Percentiles rank a stretch among this genome's conserved stretches.
These are phyloP conservation scores for Arabidopsis suecica DNA, from an alignment of 345 rosid species.

Conservation along the genomic window DNA sequence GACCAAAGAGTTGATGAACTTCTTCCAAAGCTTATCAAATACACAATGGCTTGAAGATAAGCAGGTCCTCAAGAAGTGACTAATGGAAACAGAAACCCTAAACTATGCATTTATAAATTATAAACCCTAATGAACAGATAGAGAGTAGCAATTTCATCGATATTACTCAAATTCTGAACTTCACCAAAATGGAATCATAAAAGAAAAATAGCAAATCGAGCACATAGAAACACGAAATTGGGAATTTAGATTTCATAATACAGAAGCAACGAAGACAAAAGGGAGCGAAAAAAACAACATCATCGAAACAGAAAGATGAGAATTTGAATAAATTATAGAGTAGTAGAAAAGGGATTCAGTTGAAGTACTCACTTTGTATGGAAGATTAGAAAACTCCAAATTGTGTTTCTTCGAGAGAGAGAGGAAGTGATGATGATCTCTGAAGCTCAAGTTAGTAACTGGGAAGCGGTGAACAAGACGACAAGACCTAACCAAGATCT, in stretches of 20 bases:
- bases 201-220: not conserved
- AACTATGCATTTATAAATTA: conserved; percentile 5
- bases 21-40: not conserved
- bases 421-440: conserved; percentile 8
- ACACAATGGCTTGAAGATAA: not conserved
- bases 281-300: not conserved
- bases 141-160: conserved; percentile 13
- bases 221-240: not conserved
- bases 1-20: not conserved
- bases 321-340: not conserved
- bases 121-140: not conserved
- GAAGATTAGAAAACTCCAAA: conserved; percentile 15
- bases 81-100: not conserved
- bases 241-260: not conserved
- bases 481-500: conserved; percentile 18
- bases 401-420: not conserved
- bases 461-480: conserved; percentile 18
- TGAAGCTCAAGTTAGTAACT: conserved; percentile 18
- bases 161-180: not conserved
- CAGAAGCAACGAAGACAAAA: conserved; percentile 5
- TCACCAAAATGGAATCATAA: not conserved
- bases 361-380: conserved; percentile 8
- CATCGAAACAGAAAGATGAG: not conserved
- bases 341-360: not conserved
- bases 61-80: not conserved